phyloP scores from a whole-genome alignment of 805 yeast genomes.

The Kuraishia borneana region DNA sequence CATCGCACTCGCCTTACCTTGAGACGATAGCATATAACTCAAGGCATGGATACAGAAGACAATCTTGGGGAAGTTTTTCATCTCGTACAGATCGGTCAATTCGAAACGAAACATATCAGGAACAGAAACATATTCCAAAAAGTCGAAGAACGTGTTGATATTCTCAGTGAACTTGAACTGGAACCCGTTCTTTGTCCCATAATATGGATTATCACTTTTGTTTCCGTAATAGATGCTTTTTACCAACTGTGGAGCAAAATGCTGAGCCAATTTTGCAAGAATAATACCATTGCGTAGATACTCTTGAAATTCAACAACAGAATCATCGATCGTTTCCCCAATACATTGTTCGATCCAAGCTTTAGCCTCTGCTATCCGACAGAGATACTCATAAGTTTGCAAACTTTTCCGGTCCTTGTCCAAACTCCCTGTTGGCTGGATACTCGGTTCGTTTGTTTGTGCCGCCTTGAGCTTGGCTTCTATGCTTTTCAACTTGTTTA shows the following conservation, averaged over 20 bases:
- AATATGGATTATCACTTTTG: slow-evolving; percentile 9
- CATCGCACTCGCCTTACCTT: slow-evolving; percentile 49
- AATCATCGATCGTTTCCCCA: slow-evolving; percentile 18
- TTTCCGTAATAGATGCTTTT: slow-evolving; percentile 43
- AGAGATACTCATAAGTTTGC: slow-evolving; percentile 30
- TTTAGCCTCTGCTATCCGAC: slow-evolving; percentile 40
- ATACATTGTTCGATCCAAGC: slow-evolving; percentile 34
- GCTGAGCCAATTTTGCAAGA: slow-evolving; percentile 67
- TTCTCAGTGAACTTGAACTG: slow-evolving; percentile 91
- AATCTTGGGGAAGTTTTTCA: slow-evolving; percentile 86
- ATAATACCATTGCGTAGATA: slow-evolving; percentile 76
- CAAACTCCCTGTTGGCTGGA: slow-evolving; percentile 12
- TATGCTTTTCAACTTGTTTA: slow-evolving; percentile 18
- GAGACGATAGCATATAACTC: slow-evolving; percentile 56
- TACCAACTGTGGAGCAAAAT: slow-evolving; percentile 56
- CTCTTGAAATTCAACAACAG: slow-evolving; percentile 40
- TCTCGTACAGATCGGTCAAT: slow-evolving; percentile 85
- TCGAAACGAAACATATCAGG: slow-evolving; percentile 89
- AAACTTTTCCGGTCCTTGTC: slow-evolving; percentile 16
- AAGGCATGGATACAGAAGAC: slow-evolving; percentile 88
- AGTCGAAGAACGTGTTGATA: slow-evolving; percentile 69
- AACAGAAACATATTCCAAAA: slow-evolving; percentile 57
- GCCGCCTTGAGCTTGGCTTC: slow-evolving; percentile 13
- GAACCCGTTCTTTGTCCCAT: slow-evolving; percentile 22
- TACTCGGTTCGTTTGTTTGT: slow-evolving; percentile 9